Base-by-base conservation (phyloP, 1,284 basidiomycete species). In the Meripilus lineatus region DNA sequence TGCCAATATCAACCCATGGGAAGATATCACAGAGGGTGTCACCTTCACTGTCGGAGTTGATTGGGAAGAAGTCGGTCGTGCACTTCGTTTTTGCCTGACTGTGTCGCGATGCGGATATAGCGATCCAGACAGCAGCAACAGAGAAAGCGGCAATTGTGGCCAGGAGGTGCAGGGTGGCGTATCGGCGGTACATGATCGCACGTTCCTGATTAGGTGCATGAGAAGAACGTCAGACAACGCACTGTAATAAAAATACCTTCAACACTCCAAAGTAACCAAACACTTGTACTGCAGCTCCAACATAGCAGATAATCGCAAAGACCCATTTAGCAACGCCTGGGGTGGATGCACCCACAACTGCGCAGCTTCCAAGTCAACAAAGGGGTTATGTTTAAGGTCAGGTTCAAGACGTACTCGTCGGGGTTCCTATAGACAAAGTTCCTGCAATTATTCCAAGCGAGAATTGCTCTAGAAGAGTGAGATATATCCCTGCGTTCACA, bases 1-100 rank as follows among this genome's bases (percentile, higher is more conserved):
- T 68, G 28, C 93, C 93, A n/a, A 95, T 69, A 58, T 89, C 86
- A 4, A 89, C 86, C 90, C 90, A 95, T 5, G 90, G 74, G 59
- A 95, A 93, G 43, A 93, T 84, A 40, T 84, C 73, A 66, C 93
- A 95, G 14, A 95, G 70, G 1, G 75, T 80, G 37, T 81, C 63
- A 6, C 77, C 82, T 62, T 87, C 78, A 18, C 70, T 65, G 34
- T 70, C 62, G 2, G 66, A 68, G 10, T 63, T 55, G 34, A 62
- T 46, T 17, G 56, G 50, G 54, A 83, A 87, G 69, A 83, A 89
- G 40, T 76, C 67, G 3, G 59, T 57, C 48, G 84, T 64, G 62
- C 93, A 96, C 5, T 72, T 70, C 0, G 70, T 55, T 53, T 87
- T 73, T 4, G 91, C 89, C 3, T 72, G 74, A 18, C 68, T 72